Evolutionary conservation across 805 yeast genomes (phyloP).

Genomic region (Sungouiella blattae): DNA sequence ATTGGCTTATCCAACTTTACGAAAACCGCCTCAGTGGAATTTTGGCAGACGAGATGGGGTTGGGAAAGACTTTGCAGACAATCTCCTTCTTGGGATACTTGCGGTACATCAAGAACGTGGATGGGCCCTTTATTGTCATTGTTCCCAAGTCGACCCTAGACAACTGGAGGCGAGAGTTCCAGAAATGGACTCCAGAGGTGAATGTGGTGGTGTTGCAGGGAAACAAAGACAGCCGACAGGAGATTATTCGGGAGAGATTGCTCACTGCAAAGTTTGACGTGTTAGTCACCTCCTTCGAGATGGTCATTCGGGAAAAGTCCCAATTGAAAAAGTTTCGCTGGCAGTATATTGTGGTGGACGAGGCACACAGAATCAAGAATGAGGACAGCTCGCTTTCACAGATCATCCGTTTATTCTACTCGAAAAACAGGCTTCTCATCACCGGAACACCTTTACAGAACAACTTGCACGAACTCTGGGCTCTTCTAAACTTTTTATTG

Average conservation of each 20-base stretch:
- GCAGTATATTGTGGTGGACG: constrained; percentile 93
- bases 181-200: constrained; percentile 95
- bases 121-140: constrained; percentile 87
- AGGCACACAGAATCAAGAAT: constrained; percentile 94
- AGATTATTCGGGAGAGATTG: constrained; percentile 55
- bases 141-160: constrained; percentile 96
- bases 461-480: constrained; percentile 95
- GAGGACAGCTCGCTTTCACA: constrained; percentile 91
- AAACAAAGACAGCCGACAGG: constrained; percentile 71
- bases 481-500: constrained; percentile 78
- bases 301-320: constrained; percentile 86
- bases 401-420: constrained; percentile 83
- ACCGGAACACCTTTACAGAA: constrained; percentile 97
- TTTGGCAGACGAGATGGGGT: constrained; percentile 97
- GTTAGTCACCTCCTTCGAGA: constrained; percentile 85
- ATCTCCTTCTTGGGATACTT: constrained; percentile 87
- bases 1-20: constrained; percentile 87
- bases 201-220: constrained; percentile 85
- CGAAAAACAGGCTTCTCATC: constrained; percentile 77
- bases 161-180: constrained; percentile 94
- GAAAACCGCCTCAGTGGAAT: constrained; percentile 90
- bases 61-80: constrained; percentile 94
- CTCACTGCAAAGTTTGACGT: constrained; percentile 83
- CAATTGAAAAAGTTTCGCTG: constrained; percentile 78
- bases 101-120: constrained; percentile 69